Percentiles rank a stretch among this genome's conserved stretches.
Conservation (phyloP, 768 basidiomycete genomes). For the Boletus reticuloceps region DNA sequence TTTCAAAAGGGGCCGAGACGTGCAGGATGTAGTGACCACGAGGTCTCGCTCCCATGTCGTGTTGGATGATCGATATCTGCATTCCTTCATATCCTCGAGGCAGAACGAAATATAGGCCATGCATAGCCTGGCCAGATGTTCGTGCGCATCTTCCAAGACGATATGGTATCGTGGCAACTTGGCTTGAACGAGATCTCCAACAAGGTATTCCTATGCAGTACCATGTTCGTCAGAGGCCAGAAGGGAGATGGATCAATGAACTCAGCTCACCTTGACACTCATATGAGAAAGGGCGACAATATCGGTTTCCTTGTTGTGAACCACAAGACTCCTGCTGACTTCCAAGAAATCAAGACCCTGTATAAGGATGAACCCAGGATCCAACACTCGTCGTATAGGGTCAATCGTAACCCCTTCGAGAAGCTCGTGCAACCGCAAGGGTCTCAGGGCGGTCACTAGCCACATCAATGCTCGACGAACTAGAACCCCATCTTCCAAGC, state of each 20-base stretch:
- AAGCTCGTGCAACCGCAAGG: slow-evolving; percentile 8
- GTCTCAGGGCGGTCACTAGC: slow-evolving; percentile 8
- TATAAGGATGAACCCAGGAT: not conserved
- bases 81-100: slow-evolving; percentile 5
- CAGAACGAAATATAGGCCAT: slow-evolving; percentile 6
- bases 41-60: not conserved
- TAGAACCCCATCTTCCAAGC: not conserved
- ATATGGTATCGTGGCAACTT: slow-evolving; percentile 5
- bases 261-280: slow-evolving; percentile 14
- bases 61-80: not conserved
- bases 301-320: slow-evolving; percentile 9
- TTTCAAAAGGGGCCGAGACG: not conserved
- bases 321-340: slow-evolving; percentile 3
- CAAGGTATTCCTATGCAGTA: slow-evolving; percentile 9
- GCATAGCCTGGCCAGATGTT: slow-evolving; percentile 4
- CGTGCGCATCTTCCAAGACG: slow-evolving; percentile 5
- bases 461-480: slow-evolving; percentile 10
- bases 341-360: not conserved
- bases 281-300: slow-evolving; percentile 10
- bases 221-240: not conserved
- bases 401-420: slow-evolving; percentile 8
- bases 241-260: not conserved
- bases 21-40: not conserved
- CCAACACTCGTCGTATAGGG: not conserved
- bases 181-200: not conserved